phyloP scores from a whole-genome alignment of 2,329 filamentous ascomycete genomes.

The Hymenoscyphus fructigenus region DNA sequence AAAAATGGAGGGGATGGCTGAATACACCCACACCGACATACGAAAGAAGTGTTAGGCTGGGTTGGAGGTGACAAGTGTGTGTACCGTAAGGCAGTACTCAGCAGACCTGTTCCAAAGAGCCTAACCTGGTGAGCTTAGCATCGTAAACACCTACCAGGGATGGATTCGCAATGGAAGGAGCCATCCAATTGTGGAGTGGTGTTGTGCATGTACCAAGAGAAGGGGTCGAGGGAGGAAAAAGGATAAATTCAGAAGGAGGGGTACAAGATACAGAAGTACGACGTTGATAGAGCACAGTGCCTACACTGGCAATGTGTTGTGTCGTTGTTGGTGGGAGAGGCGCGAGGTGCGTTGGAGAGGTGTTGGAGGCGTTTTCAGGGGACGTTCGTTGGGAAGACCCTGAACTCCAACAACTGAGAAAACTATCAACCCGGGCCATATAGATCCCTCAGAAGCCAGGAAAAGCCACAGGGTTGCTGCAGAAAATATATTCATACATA shows the following conservation, averaged over 20 bases:
- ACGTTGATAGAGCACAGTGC: not conserved
- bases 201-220: not conserved
- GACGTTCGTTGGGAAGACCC: not conserved
- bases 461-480: not conserved
- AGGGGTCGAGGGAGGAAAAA: not conserved
- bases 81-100: not conserved
- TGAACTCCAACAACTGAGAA: not conserved
- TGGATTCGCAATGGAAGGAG: not conserved
- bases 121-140: too few relatives aligned
- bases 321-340: not conserved
- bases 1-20: not conserved
- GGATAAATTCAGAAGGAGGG: not conserved
- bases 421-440: not conserved
- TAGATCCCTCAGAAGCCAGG: not conserved
- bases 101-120: not conserved
- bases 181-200: not conserved
- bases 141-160: not conserved
- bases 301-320: not conserved
- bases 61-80: not conserved
- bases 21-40: not conserved
- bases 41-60: not conserved
- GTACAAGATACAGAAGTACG: not conserved
- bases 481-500: not conserved
- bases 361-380: not conserved
- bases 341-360: not conserved